Percentiles rank a stretch among this genome's conserved stretches.
Evolutionary conservation across 352 stramenopile genomes (phyloP).

Genomic region (Globisporangium alternatum): DNA sequence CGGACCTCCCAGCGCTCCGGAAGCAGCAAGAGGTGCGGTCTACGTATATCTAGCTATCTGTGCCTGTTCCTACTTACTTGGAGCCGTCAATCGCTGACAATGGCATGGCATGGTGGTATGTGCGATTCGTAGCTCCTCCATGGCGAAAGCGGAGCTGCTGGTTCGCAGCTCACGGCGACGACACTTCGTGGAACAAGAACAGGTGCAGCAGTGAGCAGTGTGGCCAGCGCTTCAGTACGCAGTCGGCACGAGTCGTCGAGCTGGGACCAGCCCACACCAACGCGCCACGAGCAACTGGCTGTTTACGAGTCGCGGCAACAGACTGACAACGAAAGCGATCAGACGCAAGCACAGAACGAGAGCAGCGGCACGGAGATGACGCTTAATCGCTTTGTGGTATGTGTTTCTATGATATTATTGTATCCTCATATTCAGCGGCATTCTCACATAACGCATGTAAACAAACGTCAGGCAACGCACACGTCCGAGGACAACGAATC

Average conservation of each 20-base stretch:
- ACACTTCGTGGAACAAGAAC: conserved; percentile 16
- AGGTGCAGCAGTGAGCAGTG: conserved; percentile 1
- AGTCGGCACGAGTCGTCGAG: conserved; percentile 23
- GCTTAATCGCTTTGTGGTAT: conserved; percentile 70
- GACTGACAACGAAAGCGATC: neutral
- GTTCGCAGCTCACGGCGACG: conserved; percentile 23
- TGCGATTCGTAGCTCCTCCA: conserved; percentile 21
- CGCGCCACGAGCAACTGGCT: conserved; percentile 1
- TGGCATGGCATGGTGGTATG: neutral
- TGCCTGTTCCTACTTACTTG: neutral
- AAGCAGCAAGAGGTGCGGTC: conserved; percentile 40
- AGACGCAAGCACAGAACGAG: conserved; percentile 2
- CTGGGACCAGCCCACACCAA: conserved; percentile 67
- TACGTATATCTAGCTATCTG: neutral
- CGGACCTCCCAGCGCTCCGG: conserved; percentile 59
- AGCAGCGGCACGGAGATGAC: conserved; percentile 29
- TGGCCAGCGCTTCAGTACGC: conserved; percentile 17
- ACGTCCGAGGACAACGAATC: conserved; percentile 85
- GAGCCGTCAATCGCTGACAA: neutral
- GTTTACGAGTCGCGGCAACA: conserved; percentile 1
- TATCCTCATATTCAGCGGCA: neutral
- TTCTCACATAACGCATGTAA: neutral
- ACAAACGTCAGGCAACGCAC: conserved; percentile 45
- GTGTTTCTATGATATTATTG: neutral
- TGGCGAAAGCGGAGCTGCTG: conserved; percentile 13